These are phyloP conservation scores for Plectosphaerella plurivora DNA, from an alignment of 2,329 filamentous ascomycete genomes.

Conservation along the genomic window DNA sequence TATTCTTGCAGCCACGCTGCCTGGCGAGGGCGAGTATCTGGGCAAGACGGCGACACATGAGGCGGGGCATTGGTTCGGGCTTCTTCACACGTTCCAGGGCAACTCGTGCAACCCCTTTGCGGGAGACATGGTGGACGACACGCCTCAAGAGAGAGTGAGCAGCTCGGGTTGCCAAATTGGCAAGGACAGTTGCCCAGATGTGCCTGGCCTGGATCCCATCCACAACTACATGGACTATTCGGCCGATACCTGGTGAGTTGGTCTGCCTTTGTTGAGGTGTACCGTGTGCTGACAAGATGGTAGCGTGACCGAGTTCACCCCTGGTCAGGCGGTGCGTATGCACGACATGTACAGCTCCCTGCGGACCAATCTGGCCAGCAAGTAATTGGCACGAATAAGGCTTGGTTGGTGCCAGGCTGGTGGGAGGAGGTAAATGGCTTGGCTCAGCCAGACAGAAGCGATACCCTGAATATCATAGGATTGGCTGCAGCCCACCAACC, in stretches of 20 bases:
- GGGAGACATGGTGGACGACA: conserved; percentile 29
- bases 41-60: conserved; percentile 23
- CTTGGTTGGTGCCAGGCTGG: too few species aligned
- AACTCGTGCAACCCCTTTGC: conserved; percentile 23
- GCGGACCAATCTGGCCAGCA: too few species aligned
- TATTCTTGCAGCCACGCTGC: conserved; percentile 12
- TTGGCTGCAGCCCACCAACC: too few species aligned
- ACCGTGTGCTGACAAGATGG: neutral
- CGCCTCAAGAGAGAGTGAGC: conserved; percentile 17
- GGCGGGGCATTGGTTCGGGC: conserved; percentile 12
- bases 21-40: conserved; percentile 14
- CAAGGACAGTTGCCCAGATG: conserved; percentile 16
- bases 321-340: conserved; percentile 8
- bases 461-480: too few species aligned
- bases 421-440: too few species aligned
- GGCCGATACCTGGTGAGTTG: conserved; percentile 24
- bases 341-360: neutral
- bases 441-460: too few species aligned
- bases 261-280: neutral
- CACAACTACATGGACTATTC: conserved; percentile 21
- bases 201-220: conserved; percentile 15
- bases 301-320: conserved; percentile 5
- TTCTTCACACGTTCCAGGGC: conserved; percentile 19
- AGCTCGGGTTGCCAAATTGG: conserved; percentile 6
- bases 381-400: too few species aligned